Percentiles rank a stretch among this genome's conserved stretches.
These are phyloP conservation scores for Hirsutella rhossiliensis DNA, from an alignment of 2,329 filamentous ascomycete genomes.

Conservation along the genomic window DNA sequence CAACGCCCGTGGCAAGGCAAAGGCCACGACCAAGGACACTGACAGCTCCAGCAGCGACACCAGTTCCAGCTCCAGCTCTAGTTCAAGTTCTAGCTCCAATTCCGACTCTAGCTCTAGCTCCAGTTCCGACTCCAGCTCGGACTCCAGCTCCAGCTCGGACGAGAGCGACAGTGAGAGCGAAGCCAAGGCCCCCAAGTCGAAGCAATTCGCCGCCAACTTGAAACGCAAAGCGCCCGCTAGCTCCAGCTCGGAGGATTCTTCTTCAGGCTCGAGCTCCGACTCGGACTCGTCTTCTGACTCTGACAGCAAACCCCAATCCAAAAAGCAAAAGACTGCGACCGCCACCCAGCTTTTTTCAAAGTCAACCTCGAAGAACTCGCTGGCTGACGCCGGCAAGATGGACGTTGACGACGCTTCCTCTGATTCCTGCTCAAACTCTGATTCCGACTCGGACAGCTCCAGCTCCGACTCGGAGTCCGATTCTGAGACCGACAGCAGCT, in stretches of 20 bases:
- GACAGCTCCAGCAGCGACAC: not conserved
- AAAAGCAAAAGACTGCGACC: constrained; percentile 35
- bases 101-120: constrained; percentile 10
- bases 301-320: constrained; percentile 34
- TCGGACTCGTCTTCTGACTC: constrained; percentile 28
- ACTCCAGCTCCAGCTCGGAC: constrained; percentile 25
- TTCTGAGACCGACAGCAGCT: constrained; percentile 16
- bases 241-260: constrained; percentile 6
- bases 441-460: constrained; percentile 18
- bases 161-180: constrained; percentile 14
- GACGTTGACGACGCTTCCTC: constrained; percentile 18
- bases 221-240: constrained; percentile 27
- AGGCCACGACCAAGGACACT: constrained; percentile 6
- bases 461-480: constrained; percentile 24
- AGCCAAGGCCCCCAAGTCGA: constrained; percentile 11
- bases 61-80: constrained; percentile 6
- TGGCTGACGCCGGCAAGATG: constrained; percentile 4
- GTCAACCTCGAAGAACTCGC: constrained; percentile 7
- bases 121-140: constrained; percentile 9
- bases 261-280: constrained; percentile 16
- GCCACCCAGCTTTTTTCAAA: constrained; percentile 5
- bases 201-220: constrained; percentile 14
- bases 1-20: constrained; percentile 9
- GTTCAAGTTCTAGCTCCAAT: not conserved
- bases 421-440: constrained; percentile 14